These are phyloP conservation scores for Starmerella davenportii DNA, from an alignment of 805 yeast genomes.

Conservation along the genomic window DNA sequence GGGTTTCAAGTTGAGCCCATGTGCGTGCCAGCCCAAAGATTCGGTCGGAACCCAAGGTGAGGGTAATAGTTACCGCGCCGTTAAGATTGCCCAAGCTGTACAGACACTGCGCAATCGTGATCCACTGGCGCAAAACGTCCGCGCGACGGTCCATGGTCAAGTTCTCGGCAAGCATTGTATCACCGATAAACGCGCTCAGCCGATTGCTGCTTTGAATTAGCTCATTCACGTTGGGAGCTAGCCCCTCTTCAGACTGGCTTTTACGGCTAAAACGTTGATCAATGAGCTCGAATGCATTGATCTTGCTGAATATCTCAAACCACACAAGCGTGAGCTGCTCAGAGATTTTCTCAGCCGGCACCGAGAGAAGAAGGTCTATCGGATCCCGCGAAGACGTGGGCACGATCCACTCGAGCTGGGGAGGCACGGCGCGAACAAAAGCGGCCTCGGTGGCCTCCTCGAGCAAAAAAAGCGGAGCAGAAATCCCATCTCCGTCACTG, in stretches of 20 bases:
- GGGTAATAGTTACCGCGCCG: slow-evolving; percentile 21
- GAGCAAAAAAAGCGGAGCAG: neutral
- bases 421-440: neutral
- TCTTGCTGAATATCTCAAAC: slow-evolving; percentile 17
- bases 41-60: slow-evolving; percentile 23
- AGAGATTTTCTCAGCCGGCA: slow-evolving; percentile 19
- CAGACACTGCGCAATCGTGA: slow-evolving; percentile 22
- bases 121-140: slow-evolving; percentile 24
- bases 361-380: neutral
- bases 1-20: slow-evolving; percentile 22
- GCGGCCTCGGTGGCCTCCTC: neutral
- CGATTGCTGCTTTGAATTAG: slow-evolving; percentile 21
- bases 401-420: neutral
- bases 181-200: slow-evolving; percentile 24
- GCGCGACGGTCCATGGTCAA: slow-evolving; percentile 19
- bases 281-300: slow-evolving; percentile 21
- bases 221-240: slow-evolving; percentile 16
- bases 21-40: slow-evolving; percentile 21
- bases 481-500: neutral
- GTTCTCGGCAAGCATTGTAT: slow-evolving; percentile 20
- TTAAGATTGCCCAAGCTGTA: slow-evolving; percentile 21
- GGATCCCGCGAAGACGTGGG: neutral
- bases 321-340: slow-evolving; percentile 23
- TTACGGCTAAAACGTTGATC: slow-evolving; percentile 23
- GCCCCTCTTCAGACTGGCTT: slow-evolving; percentile 4